Evolutionary conservation across 768 basidiomycete genomes (phyloP), one percentile per base, ranked within the genome.

Genomic region (Lentinula raphanica): DNA sequence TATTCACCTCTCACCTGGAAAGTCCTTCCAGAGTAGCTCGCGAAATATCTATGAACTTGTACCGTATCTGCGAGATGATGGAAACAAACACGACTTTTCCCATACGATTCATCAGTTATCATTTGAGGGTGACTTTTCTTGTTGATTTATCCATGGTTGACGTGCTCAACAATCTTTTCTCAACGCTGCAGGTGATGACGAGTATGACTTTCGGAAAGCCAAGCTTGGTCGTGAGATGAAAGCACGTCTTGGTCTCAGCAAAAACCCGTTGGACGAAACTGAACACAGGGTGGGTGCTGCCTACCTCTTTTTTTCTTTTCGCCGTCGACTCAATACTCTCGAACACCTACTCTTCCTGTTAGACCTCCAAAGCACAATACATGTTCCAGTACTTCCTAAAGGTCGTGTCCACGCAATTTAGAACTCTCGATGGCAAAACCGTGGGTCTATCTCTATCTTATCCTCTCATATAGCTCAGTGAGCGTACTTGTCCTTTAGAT

Each of bases 341-440:
- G 27, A 5, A 29, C 32, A 5, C 12, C 5, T 6, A 17, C 25
- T 40, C 23, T 32, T 23, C 6, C 17, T 42, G 12, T 1, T 58
- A 91, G 88, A 94, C 93, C 1, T 75, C 72, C 63, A 89, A 90
- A 67, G 72, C 86, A 25, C 83, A 93, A 63, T 96, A 92, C 70
- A 94, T 97, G 93, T 97, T 94, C 82, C 94, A 98, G 68, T 96
- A 98, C 73, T 98, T 98, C 85, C 79, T 99, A 67, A 99, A 99
- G 73, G 96, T 99, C 45, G 97, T 99, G 39, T 93, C 94, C 6
- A 99, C 96, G 2, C 88, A 90, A 68, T 98, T 97, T 76, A 81
- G 84, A 61, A 90, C 87, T n/a, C 76, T 96, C 27, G 83, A 88
- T 60, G 89, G 86, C 29, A 81, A 87, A 64, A 69, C 74, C 9